phyloP scores from a whole-genome alignment of 2,329 filamentous ascomycete species.

The Aspergillus puulaauensis region DNA sequence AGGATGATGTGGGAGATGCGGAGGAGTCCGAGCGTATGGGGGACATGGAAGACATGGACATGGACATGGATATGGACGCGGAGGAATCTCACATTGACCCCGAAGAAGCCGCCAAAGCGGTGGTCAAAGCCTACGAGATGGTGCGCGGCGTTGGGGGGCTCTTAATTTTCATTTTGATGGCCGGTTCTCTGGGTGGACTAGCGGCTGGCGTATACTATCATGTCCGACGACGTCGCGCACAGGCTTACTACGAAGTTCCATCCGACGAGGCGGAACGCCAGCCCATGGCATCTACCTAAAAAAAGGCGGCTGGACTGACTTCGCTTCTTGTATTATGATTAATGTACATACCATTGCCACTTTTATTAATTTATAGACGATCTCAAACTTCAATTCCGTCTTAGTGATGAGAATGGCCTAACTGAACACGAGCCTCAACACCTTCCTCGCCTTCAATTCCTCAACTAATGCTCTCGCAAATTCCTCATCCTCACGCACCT shows the following conservation, averaged over 20 bases:
- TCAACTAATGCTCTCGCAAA: conserved; percentile 15
- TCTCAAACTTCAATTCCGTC: neutral
- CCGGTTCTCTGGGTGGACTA: conserved; percentile 24
- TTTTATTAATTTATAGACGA: conserved; percentile 1
- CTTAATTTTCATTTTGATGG: conserved; percentile 29
- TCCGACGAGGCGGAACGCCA: conserved; percentile 25
- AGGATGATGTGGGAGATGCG: conserved; percentile 13
- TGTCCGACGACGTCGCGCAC: conserved; percentile 22
- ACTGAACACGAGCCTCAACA: conserved; percentile 14
- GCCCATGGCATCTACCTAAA: conserved; percentile 14
- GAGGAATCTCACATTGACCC: conserved; percentile 7
- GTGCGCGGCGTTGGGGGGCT: conserved; percentile 30
- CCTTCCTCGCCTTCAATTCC: conserved; percentile 15
- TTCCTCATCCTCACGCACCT: conserved; percentile 18
- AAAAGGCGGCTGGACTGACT: neutral
- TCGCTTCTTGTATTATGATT: conserved; percentile 4
- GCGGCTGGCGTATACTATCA: conserved; percentile 21
- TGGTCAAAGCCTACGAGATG: conserved; percentile 31
- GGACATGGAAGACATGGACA: neutral
- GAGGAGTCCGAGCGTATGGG: conserved; percentile 1
- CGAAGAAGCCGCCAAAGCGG: conserved; percentile 28
- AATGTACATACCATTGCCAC: neutral
- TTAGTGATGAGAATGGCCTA: neutral
- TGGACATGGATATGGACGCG: conserved; percentile 6
- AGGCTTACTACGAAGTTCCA: conserved; percentile 30